These are phyloP conservation scores for Xylariaceae sp. DNA, from an alignment of 2,329 filamentous ascomycete species.

Conservation along the genomic window DNA sequence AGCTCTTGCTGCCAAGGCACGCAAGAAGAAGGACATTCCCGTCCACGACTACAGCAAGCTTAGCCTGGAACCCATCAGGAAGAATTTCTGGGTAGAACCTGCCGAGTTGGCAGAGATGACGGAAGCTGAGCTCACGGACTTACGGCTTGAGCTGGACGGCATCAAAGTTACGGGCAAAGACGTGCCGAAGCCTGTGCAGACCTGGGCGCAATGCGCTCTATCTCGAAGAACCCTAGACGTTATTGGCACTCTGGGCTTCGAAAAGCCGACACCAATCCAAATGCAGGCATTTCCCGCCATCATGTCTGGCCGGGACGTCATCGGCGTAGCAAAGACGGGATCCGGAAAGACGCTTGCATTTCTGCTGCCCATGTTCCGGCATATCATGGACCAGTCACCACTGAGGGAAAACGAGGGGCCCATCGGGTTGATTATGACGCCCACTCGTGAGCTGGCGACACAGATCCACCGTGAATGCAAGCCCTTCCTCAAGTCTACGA, in stretches of 20 bases:
- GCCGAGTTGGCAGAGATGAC: conserved; percentile 76
- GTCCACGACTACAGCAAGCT: conserved; percentile 80
- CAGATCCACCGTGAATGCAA: conserved; percentile 95
- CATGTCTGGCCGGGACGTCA: conserved; percentile 93
- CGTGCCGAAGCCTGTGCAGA: conserved; percentile 87
- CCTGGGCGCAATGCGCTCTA: conserved; percentile 93
- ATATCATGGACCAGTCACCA: conserved; percentile 88
- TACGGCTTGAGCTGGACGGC: conserved; percentile 84
- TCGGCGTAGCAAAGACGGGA: conserved; percentile 94
- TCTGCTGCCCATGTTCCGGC: conserved; percentile 91
- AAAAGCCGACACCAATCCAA: conserved; percentile 89
- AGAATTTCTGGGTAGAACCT: conserved; percentile 92
- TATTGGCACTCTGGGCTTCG: conserved; percentile 73
- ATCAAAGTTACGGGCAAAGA: conserved; percentile 90
- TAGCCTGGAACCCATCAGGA: conserved; percentile 78
- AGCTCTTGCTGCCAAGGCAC: conserved; percentile 52
- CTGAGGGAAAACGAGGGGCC: conserved; percentile 82
- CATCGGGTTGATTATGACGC: conserved; percentile 83
- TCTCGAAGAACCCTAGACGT: conserved; percentile 83
- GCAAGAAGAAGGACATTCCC: conserved; percentile 95
- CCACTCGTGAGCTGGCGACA: conserved; percentile 85
- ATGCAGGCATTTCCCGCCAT: conserved; percentile 90
- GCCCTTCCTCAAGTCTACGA: conserved; percentile 83
- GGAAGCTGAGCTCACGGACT: conserved; percentile 73
- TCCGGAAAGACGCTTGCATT: conserved; percentile 98